phyloP scores from a whole-genome alignment of 1,284 basidiomycete genomes.

The Agroathelia rolfsii region DNA sequence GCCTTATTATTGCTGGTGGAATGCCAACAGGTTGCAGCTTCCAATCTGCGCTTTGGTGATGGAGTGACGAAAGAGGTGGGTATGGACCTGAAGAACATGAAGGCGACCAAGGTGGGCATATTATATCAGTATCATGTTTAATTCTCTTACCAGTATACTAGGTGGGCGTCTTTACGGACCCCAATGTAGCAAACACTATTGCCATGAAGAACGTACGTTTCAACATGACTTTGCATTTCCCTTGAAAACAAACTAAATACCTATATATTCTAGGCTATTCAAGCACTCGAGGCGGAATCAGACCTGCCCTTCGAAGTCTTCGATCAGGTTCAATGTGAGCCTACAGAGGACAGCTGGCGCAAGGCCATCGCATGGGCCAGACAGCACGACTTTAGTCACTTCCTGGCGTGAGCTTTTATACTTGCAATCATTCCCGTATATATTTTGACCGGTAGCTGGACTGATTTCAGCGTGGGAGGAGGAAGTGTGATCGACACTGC shows the following conservation, averaged over 20 bases:
- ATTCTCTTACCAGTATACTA: constrained; percentile 24
- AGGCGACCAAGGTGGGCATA: constrained; percentile 58
- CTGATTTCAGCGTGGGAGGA: constrained; percentile 66
- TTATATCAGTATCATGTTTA: constrained; percentile 17
- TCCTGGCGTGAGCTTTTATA: constrained; percentile 65
- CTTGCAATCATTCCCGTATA: constrained; percentile 2
- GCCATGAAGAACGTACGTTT: constrained; percentile 72
- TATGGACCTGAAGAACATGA: constrained; percentile 89
- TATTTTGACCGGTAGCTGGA: constrained; percentile 4
- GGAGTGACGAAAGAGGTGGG: constrained; percentile 89
- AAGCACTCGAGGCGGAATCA: constrained; percentile 62
- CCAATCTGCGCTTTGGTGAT: constrained; percentile 83
- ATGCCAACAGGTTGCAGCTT: constrained; percentile 92
- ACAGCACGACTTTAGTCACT: constrained; percentile 83
- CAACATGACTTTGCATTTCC: constrained; percentile 4
- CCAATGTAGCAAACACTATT: constrained; percentile 70
- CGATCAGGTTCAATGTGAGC: constrained; percentile 80
- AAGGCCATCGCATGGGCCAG: constrained; percentile 86
- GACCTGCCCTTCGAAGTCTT: constrained; percentile 80
- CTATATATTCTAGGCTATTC: constrained; percentile 46
- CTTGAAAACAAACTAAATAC: constrained; percentile 3
- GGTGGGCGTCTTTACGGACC: constrained; percentile 93
- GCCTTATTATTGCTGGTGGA: constrained; percentile 2
- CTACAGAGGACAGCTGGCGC: constrained; percentile 83
- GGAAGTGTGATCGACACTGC: constrained; percentile 95